These are phyloP conservation scores for Macrophomina pseudophaseolina DNA, from an alignment of 2,329 filamentous ascomycete species.

Conservation along the genomic window DNA sequence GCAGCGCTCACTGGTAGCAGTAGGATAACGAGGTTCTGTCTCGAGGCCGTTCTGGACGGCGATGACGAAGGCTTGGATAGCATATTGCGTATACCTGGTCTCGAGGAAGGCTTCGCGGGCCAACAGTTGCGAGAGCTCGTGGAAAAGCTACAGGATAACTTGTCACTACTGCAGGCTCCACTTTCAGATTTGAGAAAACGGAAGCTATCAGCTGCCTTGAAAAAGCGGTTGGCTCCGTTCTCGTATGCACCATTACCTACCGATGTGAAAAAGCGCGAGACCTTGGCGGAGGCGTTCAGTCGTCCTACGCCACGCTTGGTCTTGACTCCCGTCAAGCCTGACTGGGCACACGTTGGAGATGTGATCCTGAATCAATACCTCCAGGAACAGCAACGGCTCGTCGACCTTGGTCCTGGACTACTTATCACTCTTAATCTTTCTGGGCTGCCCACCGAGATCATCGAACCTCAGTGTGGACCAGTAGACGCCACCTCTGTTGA, in stretches of 20 bases:
- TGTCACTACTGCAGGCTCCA: conserved; percentile 60
- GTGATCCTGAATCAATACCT: conserved; percentile 52
- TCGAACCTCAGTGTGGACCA: not conserved
- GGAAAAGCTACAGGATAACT: conserved; percentile 57
- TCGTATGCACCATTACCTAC: conserved; percentile 45
- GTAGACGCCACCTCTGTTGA: not conserved
- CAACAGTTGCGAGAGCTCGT: conserved; percentile 58
- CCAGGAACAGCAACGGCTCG: conserved; percentile 46
- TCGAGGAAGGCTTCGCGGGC: conserved; percentile 61
- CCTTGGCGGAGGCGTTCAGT: conserved; percentile 1
- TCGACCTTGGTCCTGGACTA: conserved; percentile 42
- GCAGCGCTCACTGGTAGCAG: conserved; percentile 62
- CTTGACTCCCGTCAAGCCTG: conserved; percentile 43
- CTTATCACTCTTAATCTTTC: conserved; percentile 51
- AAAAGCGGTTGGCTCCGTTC: conserved; percentile 60
- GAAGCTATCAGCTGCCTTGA: conserved; percentile 58
- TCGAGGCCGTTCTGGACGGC: conserved; percentile 67
- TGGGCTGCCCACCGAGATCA: not conserved
- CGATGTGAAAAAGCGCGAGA: conserved; percentile 32
- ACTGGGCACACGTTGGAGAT: conserved; percentile 57
- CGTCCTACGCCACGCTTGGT: conserved; percentile 44
- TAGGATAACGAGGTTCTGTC: conserved; percentile 64
- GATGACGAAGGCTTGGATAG: conserved; percentile 63
- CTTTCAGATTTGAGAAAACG: conserved; percentile 56
- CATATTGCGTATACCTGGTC: conserved; percentile 61